Percentiles rank a stretch among this genome's conserved stretches.
These are phyloP conservation scores for Chlamydomonas sp. DNA, from an alignment of 139 green algal species.

Conservation along the genomic window DNA sequence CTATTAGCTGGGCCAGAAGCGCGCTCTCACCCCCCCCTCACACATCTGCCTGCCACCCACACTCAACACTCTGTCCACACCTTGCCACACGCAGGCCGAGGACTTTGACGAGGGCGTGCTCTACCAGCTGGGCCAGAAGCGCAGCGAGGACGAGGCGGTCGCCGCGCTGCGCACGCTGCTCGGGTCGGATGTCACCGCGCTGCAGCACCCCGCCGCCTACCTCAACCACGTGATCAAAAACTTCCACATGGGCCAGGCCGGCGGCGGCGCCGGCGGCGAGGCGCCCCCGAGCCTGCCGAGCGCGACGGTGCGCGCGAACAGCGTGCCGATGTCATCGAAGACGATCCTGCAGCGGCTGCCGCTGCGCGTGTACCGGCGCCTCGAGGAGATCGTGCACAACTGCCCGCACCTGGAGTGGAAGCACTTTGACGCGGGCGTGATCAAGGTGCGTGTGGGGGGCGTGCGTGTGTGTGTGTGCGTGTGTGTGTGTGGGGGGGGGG, in stretches of 20 bases:
- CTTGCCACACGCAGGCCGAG: conserved; percentile 23
- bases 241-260: conserved; percentile 13
- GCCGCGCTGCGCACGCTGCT: conserved; percentile 37
- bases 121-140: conserved; percentile 43
- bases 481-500: too few relatives aligned
- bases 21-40: too few relatives aligned
- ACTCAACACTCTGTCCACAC: not conserved
- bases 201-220: conserved; percentile 42
- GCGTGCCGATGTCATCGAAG: conserved; percentile 29
- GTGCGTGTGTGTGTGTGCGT: too few relatives aligned
- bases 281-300: conserved; percentile 10
- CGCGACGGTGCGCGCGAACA: conserved; percentile 28
- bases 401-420: conserved; percentile 50
- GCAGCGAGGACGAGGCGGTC: conserved; percentile 39
- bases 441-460: conserved; percentile 39
- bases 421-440: conserved; percentile 52
- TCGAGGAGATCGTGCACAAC: conserved; percentile 38
- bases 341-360: conserved; percentile 48
- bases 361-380: conserved; percentile 34
- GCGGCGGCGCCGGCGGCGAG: not conserved
- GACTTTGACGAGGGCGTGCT: conserved; percentile 53
- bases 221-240: conserved; percentile 49
- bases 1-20: conserved; percentile 42
- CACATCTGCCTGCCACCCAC: not conserved
- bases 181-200: conserved; percentile 21